Evolutionary conservation across 2,329 filamentous ascomycete species (phyloP).

Genomic region (Dryadomyces quercivorus): DNA sequence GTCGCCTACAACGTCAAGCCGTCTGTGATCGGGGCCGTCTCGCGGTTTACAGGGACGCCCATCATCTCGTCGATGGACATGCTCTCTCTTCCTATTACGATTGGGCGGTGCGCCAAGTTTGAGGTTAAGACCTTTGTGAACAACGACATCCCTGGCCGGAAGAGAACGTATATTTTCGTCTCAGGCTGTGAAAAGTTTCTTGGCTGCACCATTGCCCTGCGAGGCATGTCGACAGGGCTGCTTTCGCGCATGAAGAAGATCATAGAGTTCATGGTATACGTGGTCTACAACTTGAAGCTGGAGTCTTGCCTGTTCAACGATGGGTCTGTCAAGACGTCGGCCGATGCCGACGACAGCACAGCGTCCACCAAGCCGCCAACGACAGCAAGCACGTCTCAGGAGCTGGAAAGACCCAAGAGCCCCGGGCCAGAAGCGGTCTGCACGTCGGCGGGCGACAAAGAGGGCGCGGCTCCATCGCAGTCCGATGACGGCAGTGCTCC

Average conservation of each 20-base stretch:
- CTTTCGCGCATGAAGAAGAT: slow-evolving; percentile 79
- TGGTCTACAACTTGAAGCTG: slow-evolving; percentile 93
- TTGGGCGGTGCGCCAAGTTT: slow-evolving; percentile 74
- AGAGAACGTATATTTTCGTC: slow-evolving; percentile 92
- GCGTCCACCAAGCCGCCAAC: slow-evolving; percentile 19
- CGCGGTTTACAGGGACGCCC: slow-evolving; percentile 79
- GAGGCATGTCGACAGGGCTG: slow-evolving; percentile 61
- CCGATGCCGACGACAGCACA: no score
- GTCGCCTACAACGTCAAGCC: slow-evolving; percentile 96
- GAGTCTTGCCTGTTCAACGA: slow-evolving; percentile 92
- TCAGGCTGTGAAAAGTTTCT: slow-evolving; percentile 82
- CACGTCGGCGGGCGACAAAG: no score
- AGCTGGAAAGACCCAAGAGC: not conserved
- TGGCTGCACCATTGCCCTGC: slow-evolving; percentile 86
- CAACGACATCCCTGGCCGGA: slow-evolving; percentile 56
- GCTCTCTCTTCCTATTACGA: slow-evolving; percentile 62
- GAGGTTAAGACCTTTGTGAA: slow-evolving; percentile 94
- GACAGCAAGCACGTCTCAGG: not conserved
- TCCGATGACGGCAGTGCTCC: not conserved
- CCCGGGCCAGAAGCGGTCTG: not conserved
- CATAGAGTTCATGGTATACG: slow-evolving; percentile 97
- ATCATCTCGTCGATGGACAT: slow-evolving; percentile 95
- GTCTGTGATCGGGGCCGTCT: slow-evolving; percentile 89
- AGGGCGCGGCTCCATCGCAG: not conserved
- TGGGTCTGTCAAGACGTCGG: slow-evolving; percentile 65